A percentile compares a stretch with the other conserved stretches of the same genome.
Conservation (phyloP, 345 rosid genomes). For the Syzygium grande region DNA sequence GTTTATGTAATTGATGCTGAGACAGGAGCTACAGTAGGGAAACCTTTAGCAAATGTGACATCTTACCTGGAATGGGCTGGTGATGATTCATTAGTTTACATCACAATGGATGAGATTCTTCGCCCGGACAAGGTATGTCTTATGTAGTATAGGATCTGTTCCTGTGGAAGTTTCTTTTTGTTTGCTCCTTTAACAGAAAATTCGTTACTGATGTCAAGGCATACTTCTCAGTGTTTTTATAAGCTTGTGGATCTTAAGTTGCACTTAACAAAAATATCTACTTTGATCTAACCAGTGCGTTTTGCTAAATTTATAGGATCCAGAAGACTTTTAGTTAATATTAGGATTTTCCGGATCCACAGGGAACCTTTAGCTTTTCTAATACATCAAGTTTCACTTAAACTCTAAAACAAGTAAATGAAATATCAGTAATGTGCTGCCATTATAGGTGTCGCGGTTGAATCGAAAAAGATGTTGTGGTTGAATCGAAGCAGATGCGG, state of each 20-base stretch:
- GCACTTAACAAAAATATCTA: background rate
- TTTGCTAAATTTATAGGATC: background rate
- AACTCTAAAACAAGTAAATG: background rate
- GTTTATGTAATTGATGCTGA: slow-evolving; percentile 63
- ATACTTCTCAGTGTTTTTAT: background rate
- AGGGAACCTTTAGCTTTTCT: background rate
- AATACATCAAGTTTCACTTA: background rate
- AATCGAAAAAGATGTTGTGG: no score
- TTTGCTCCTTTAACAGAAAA: background rate
- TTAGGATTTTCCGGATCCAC: background rate
- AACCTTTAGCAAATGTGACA: slow-evolving; percentile 53
- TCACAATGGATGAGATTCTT: slow-evolving; percentile 77
- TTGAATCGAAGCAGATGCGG: background rate
- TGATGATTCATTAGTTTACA: slow-evolving; percentile 63
- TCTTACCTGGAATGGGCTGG: slow-evolving; percentile 69
- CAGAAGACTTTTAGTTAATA: background rate
- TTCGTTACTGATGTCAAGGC: background rate
- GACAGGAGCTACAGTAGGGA: slow-evolving; percentile 29
- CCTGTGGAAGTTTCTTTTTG: background rate
- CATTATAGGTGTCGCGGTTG: background rate
- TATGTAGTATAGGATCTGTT: background rate
- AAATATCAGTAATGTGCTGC: background rate
- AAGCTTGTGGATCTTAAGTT: no score
- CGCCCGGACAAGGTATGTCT: slow-evolving; percentile 76
- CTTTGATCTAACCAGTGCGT: background rate